phyloP scores from a whole-genome alignment of 768 basidiomycete species.

The Cystobasidium tubakii region DNA sequence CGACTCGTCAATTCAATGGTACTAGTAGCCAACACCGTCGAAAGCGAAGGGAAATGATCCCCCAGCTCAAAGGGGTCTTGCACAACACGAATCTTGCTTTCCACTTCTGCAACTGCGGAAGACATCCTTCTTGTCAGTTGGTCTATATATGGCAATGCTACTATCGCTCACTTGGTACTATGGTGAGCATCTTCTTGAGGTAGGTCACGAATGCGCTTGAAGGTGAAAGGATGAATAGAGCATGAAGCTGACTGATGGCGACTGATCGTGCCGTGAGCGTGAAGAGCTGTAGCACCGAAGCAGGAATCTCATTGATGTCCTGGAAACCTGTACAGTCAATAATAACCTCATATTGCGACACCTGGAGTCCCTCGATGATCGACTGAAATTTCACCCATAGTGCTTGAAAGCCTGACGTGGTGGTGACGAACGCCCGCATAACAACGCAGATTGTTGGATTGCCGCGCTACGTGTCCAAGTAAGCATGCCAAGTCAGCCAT shows the following conservation, averaged over 20 bases:
- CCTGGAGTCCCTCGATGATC: neutral
- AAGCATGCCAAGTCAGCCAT: conserved; percentile 52
- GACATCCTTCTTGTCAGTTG: neutral
- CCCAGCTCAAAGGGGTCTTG: conserved; percentile 17
- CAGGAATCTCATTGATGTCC: conserved; percentile 67
- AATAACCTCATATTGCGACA: conserved; percentile 60
- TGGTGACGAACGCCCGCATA: conserved; percentile 67
- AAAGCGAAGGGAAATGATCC: conserved; percentile 7
- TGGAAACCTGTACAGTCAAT: conserved; percentile 76
- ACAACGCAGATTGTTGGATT: conserved; percentile 57
- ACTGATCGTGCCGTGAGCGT: conserved; percentile 68
- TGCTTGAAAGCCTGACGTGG: conserved; percentile 70
- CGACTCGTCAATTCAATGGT: neutral
- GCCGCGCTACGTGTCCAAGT: conserved; percentile 24
- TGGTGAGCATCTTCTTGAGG: conserved; percentile 58
- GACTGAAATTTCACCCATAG: conserved; percentile 67
- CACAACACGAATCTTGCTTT: neutral
- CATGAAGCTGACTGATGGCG: conserved; percentile 60
- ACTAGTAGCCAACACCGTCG: neutral
- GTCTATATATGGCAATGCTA: neutral
- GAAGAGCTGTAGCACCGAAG: conserved; percentile 73
- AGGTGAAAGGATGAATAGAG: conserved; percentile 65
- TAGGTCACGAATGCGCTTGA: conserved; percentile 68
- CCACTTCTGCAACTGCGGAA: neutral
- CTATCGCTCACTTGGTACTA: neutral